These are phyloP conservation scores for Chionographis japonica DNA, from an alignment of 106 monocot genomes.

Conservation along the genomic window DNA sequence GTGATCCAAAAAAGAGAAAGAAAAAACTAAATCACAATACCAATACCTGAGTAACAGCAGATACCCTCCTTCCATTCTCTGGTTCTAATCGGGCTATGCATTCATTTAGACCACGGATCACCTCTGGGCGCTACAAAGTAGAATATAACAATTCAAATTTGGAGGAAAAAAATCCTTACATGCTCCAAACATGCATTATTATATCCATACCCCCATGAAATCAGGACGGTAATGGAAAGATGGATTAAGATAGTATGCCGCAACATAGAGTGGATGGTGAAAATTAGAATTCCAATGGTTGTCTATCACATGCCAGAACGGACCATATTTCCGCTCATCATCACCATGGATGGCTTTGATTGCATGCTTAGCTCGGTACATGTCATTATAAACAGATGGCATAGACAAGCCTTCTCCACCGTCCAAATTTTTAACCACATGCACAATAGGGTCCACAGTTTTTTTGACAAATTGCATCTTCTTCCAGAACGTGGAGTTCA, in stretches of 20 bases:
- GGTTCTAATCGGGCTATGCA: conserved; percentile 54
- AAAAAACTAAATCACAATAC: background rate
- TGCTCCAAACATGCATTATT: background rate
- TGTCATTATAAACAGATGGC: conserved; percentile 36
- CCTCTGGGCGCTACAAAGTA: conserved; percentile 41
- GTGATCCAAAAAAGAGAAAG: background rate
- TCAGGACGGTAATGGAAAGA: conserved; percentile 42
- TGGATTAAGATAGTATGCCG: conserved; percentile 61
- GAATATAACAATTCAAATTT: conserved; percentile 2
- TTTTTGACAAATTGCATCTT: conserved; percentile 41
- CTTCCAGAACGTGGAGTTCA: conserved; percentile 49
- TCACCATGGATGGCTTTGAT: conserved; percentile 46
- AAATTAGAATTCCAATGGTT: conserved; percentile 36
- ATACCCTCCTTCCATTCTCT: conserved; percentile 37
- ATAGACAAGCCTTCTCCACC: conserved; percentile 23
- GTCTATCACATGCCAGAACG: conserved; percentile 43
- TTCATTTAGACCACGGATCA: conserved; percentile 57
- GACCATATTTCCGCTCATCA: conserved; percentile 32
- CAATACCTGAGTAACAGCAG: conserved; percentile 39
- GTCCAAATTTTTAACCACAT: conserved; percentile 33
- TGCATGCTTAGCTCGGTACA: conserved; percentile 35
- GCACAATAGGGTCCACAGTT: conserved; percentile 43
- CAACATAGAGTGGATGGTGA: conserved; percentile 52
- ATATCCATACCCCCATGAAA: conserved; percentile 38
- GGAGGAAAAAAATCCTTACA: background rate